phyloP scores from a whole-genome alignment of 164 flowering plant species.

The Annona squamosa region DNA sequence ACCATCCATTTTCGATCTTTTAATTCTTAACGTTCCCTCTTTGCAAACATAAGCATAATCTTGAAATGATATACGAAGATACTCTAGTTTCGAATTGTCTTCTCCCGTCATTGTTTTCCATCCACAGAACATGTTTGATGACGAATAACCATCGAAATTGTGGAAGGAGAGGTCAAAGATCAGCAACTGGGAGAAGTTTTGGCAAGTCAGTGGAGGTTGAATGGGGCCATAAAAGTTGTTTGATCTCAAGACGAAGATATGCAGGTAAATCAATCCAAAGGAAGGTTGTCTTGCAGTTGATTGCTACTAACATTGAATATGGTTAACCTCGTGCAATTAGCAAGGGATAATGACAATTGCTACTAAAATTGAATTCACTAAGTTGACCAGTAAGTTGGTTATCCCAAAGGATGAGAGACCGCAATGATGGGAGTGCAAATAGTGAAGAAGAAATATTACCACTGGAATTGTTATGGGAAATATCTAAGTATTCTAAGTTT shows the following conservation, averaged over 20 bases:
- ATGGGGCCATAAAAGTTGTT: conserved; percentile 41
- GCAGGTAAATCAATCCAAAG: conserved; percentile 28
- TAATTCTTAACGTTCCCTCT: conserved; percentile 27
- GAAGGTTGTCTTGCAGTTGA: conserved; percentile 29
- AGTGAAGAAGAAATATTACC: neutral
- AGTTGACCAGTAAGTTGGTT: neutral
- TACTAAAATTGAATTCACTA: neutral
- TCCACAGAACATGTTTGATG: conserved; percentile 9
- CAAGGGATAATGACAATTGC: conserved; percentile 39
- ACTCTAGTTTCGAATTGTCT: conserved; percentile 4
- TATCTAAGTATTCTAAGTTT: neutral
- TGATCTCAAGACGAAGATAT: conserved; percentile 40
- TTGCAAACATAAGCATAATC: conserved; percentile 25
- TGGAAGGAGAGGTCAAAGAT: conserved; percentile 47
- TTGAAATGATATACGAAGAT: neutral
- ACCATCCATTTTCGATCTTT: conserved; percentile 33
- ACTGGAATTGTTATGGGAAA: neutral
- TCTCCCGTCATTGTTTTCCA: conserved; percentile 39
- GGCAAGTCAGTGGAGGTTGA: conserved; percentile 1
- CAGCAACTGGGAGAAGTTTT: conserved; percentile 33
- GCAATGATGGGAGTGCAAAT: neutral
- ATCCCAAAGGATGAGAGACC: neutral
- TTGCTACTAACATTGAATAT: conserved; percentile 48
- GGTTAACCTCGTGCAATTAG: conserved; percentile 5
- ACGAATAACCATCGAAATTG: conserved; percentile 31